Evolutionary conservation across 257 asterid species (phyloP), one percentile per base, ranked within the genome.

Genomic region (Lithospermum erythrorhizon): DNA sequence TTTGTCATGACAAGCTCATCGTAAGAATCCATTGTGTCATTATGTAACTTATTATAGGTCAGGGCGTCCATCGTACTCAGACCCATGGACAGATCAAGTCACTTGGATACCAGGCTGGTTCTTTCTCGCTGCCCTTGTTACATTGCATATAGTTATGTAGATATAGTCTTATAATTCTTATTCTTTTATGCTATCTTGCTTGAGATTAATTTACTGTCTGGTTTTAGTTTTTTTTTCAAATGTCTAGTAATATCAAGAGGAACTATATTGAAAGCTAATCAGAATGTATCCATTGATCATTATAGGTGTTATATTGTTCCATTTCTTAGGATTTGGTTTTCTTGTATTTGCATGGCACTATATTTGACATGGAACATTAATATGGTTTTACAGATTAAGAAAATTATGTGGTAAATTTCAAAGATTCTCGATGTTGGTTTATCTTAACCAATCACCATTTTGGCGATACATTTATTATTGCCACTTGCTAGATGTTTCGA

Each of bases 81-180:
- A 47, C 53, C 75, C 95, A 47, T 93, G 97, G 99, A 83, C 83
- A 58, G 95, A 89, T 75, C 96, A 89, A 77, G 99, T 89, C 71
- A 93, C 79, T 55, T 93, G 99, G 99, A 60, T 86, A 68, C 65
- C 90, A 77, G 98, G 98, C 82, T 82, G 73, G 91, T 75, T 75
- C 62, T 73, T 70, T 55, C 47, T 70, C 61, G 32, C 63, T 47
- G 53, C 57, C 68, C 53, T 10, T 16, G 41, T 9, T 18, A 6
- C 22, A 53, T 53, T 53, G 22, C 6, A 53, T 53, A 53, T 20
- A n/a, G 25, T 53, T 53, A 9, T 52, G 49, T 41, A 3, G 18
- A 14, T 3, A 41, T 8, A 3, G 13, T 41, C 49, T 41, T 13
- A 41, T 11, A 41, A 41, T 14, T 11, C 18, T 3, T 9, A 41